Percentiles rank a stretch among this genome's conserved stretches.
These are phyloP conservation scores for Erythrobasidium hasegawianum DNA, from an alignment of 1,284 basidiomycete species.

Conservation along the genomic window DNA sequence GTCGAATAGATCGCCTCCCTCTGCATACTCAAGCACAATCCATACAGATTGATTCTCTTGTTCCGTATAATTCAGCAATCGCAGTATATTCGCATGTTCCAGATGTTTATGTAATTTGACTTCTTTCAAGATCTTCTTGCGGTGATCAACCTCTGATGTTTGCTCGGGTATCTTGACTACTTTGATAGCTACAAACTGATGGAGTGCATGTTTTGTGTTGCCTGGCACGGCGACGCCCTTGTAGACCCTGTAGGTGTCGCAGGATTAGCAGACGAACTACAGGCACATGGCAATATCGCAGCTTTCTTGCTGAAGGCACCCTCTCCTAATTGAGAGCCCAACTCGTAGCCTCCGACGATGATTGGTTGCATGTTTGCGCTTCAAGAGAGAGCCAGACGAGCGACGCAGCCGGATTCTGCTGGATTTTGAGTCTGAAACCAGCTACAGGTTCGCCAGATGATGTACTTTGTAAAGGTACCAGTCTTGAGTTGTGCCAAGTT, in stretches of 20 bases:
- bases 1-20: slow-evolving; percentile 93
- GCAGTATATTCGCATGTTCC: slow-evolving; percentile 76
- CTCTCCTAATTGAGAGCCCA: slow-evolving; percentile 68
- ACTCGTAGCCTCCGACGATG: slow-evolving; percentile 57
- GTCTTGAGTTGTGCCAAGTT: too few species aligned
- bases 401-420: too few species aligned
- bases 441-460: too few species aligned
- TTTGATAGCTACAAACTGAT: slow-evolving; percentile 77
- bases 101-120: slow-evolving; percentile 82
- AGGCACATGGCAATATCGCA: too few species aligned
- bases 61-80: slow-evolving; percentile 69
- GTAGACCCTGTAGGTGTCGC: slow-evolving; percentile 74
- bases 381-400: too few species aligned
- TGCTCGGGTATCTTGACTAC: slow-evolving; percentile 60
- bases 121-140: slow-evolving; percentile 85
- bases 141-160: slow-evolving; percentile 59
- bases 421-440: too few species aligned
- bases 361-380: too few species aligned
- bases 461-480: too few species aligned
- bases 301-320: too few species aligned
- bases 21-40: slow-evolving; percentile 86
- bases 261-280: too few species aligned
- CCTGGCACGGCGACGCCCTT: slow-evolving; percentile 61
- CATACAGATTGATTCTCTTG: slow-evolving; percentile 59
- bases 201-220: slow-evolving; percentile 48